Evolutionary conservation across 2,329 filamentous ascomycete genomes (phyloP), one percentile per base, ranked within the genome.

Genomic region (Botrytis galanthina): DNA sequence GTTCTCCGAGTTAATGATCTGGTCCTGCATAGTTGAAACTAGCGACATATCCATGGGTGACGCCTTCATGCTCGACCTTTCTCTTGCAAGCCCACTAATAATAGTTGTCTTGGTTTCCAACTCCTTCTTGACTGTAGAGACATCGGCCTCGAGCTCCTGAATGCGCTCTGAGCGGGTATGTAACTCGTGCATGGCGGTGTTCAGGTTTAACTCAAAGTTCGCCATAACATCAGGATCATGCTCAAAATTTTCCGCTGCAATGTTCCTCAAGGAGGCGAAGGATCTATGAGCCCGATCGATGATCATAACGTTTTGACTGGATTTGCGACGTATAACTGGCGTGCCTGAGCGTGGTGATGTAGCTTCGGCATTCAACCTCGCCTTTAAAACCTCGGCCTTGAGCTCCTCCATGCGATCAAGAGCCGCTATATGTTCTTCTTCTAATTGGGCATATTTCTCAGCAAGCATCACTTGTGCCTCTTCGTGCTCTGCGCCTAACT

Each of bases 41-140:
- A 98, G 91, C 0, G 93, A 95, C 81, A 98, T 97, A 80, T 99
- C 96, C 80, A 97, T 91, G 12, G 94, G 92, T 37, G 92, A 92
- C 3, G 87, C 86, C 81, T 95, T 94, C 84, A 98, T 87, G 83
- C 94, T 98, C 4, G 94, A 95, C 74, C 97, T 88, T 83, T 99
- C 97, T 71, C 96, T 91, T 5, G 96, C 97, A 76, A 99, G 86
- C 10, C 96, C 96, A 44, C 94, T 93, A 78, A 99, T 98, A 80
- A 99, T 95, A 44, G 93, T 93, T 86, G 95, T 94, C 88, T 99
- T 99, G 75, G 89, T 91, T 81, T 99, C 96, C 92, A 98, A 97
- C 82, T 99, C 96, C 84, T 94, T 97, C 85, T 93, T 96, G 35
- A 94, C 89, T 6, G 90, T 91, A 39, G 90, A 86, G 73, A 98